Percentiles rank a stretch among this genome's conserved stretches.
These are phyloP conservation scores for Physcia stellaris DNA, from an alignment of 495 filamentous ascomycete species.

Conservation along the genomic window DNA sequence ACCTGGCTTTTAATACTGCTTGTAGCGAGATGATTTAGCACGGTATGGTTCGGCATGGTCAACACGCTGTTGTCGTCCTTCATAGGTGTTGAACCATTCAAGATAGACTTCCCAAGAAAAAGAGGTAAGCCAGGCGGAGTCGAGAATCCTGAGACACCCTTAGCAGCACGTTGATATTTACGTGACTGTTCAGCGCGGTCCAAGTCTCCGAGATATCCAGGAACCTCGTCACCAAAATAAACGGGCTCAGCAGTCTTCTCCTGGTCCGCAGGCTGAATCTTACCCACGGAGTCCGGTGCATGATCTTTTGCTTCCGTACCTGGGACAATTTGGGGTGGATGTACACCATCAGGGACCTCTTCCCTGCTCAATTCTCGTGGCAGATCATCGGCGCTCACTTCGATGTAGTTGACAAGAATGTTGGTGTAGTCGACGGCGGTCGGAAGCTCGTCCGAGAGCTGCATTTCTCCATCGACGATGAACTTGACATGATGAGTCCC, in stretches of 20 bases:
- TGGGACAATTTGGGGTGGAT: slow-evolving; percentile 32
- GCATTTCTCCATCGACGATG: slow-evolving; percentile 87
- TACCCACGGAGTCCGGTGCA: slow-evolving; percentile 25
- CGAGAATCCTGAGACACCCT: slow-evolving; percentile 58
- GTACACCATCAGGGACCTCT: slow-evolving; percentile 24
- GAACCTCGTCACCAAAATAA: slow-evolving; percentile 41
- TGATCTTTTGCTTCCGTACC: slow-evolving; percentile 22
- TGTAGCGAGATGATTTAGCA: slow-evolving; percentile 93
- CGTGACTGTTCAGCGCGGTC: slow-evolving; percentile 68
- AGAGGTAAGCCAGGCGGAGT: slow-evolving; percentile 76
- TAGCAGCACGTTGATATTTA: slow-evolving; percentile 52
- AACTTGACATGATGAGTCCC: slow-evolving; percentile 96
- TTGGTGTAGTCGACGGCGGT: slow-evolving; percentile 96
- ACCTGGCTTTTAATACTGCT: slow-evolving; percentile 96
- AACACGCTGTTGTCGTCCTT: slow-evolving; percentile 97
- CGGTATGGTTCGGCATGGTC: slow-evolving; percentile 91
- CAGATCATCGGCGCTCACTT: slow-evolving; percentile 69
- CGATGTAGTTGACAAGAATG: slow-evolving; percentile 93
- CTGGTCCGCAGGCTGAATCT: slow-evolving; percentile 26
- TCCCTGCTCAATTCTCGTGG: slow-evolving; percentile 23
- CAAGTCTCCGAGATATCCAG: slow-evolving; percentile 72
- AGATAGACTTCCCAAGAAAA: slow-evolving; percentile 85
- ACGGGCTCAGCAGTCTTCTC: slow-evolving; percentile 31
- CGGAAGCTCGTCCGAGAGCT: slow-evolving; percentile 68
- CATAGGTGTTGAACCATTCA: slow-evolving; percentile 79